These are phyloP conservation scores for Candida smagusa DNA, from an alignment of 1,139 yeast genomes.

Conservation along the genomic window DNA sequence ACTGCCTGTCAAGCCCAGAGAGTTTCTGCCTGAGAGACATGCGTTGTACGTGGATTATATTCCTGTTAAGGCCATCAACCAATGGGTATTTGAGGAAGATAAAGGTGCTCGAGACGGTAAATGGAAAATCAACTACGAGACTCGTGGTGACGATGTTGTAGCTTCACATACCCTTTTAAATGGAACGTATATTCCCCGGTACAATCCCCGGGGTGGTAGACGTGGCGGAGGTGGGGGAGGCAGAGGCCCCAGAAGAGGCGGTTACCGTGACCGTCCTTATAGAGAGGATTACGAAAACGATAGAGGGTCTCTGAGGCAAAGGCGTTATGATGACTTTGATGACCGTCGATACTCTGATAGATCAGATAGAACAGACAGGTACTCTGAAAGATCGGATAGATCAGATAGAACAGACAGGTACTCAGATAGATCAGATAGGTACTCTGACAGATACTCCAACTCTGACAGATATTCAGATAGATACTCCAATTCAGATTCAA, in stretches of 20 bases:
- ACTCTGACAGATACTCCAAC: no score
- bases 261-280: conserved; percentile 3
- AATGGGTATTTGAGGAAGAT: conserved; percentile 48
- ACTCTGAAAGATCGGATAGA: no score
- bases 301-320: not conserved
- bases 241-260: conserved; percentile 7
- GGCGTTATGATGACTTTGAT: not conserved
- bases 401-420: no score
- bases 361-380: no score
- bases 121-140: conserved; percentile 39
- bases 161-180: conserved; percentile 42
- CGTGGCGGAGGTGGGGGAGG: conserved; percentile 12
- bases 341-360: not conserved
- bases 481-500: not conserved
- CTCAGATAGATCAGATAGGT: no score
- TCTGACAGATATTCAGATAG: no score
- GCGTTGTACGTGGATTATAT: conserved; percentile 40
- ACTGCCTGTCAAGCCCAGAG: conserved; percentile 17
- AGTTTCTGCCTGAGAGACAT: conserved; percentile 20
- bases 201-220: conserved; percentile 11
- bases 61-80: conserved; percentile 44
- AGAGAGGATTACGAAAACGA: not conserved
- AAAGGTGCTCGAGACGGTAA: conserved; percentile 42
- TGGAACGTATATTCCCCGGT: conserved; percentile 27
- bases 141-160: conserved; percentile 29